These are phyloP conservation scores for Rhizodiscina lignyota DNA, from an alignment of 495 filamentous ascomycete species.

Conservation along the genomic window DNA sequence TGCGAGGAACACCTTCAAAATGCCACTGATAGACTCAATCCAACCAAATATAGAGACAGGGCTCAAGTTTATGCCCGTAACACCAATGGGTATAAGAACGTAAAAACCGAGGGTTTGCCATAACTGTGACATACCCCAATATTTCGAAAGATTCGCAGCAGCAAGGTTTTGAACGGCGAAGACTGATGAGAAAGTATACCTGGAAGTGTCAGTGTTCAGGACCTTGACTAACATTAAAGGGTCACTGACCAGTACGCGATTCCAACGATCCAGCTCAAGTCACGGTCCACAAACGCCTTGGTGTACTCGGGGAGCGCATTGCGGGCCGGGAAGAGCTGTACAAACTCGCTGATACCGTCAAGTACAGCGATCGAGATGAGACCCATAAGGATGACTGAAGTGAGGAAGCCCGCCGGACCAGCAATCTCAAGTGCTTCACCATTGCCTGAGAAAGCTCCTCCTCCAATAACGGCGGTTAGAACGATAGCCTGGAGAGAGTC, in stretches of 20 bases:
- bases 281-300: constrained; percentile 19
- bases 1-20: constrained; percentile 22
- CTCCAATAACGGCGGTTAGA: constrained; percentile 19
- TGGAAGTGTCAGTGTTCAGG: neutral
- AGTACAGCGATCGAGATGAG: constrained; percentile 17
- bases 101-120: constrained; percentile 4
- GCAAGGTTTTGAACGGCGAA: constrained; percentile 2
- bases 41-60: constrained; percentile 16
- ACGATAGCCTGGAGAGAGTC: constrained; percentile 20
- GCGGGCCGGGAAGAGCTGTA: constrained; percentile 18
- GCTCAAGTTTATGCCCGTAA: constrained; percentile 3
- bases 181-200: constrained; percentile 3
- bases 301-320: constrained; percentile 22
- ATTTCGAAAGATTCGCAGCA: constrained; percentile 2
- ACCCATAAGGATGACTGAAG: constrained; percentile 16
- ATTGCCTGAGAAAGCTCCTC: constrained; percentile 15
- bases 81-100: constrained; percentile 1
- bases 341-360: constrained; percentile 22
- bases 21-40: constrained; percentile 23
- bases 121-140: constrained; percentile 1
- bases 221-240: neutral
- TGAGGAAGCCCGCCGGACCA: constrained; percentile 18
- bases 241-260: constrained; percentile 8
- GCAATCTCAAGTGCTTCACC: constrained; percentile 17
- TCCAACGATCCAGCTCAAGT: constrained; percentile 18